Base-by-base conservation (phyloP, 1,284 basidiomycete species). In the Clitocybe nebularis region DNA sequence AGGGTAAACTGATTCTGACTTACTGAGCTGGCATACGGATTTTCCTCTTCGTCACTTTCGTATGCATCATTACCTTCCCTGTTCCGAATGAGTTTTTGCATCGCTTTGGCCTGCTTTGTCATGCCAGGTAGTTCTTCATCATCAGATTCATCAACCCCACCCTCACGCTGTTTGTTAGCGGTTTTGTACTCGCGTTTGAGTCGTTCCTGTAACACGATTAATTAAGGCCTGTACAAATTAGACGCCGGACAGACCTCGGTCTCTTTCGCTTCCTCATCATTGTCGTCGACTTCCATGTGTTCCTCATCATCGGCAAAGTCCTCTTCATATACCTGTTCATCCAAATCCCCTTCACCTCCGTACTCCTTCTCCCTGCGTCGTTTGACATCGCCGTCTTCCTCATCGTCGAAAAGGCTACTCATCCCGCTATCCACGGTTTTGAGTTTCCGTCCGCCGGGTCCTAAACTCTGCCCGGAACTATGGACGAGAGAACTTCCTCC, bases 271-370 rank as follows among this genome's bases (percentile, higher is more conserved):
- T 91, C 87, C 44, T 91, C 87, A 47, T 93, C 91, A 36, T 91
- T 81, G 41, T 81, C 80, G 44, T 88, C 84, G 14, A 74, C 69
- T 32, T 81, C 73, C 59, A 81, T 74, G 58, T 79, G 81, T 58
- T 93, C 90, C 39, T 93, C 90, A 50, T 93, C 90, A 53, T 93
- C 91, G 14, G 84, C 84, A 56, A 91, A 86, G 13, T 87, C 84
- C 54, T 88, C 88, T 54, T 93, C 89, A 55, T 79, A 93, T 17
- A 84, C 75, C 45, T 88, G 74, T 58, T 93, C 90, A 54, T 92
- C 90, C 46, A 88, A 58, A 55, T 84, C 83, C 11, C 84, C 84
- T 48, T 88, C 85, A 26, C 69, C 77, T 17, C 83, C 82, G 48
- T 75, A 66, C 52, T 84, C 81, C 47, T 69, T 74, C 53, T 75